Percentiles rank a stretch among this genome's conserved stretches.
phyloP scores from a whole-genome alignment of 2,329 filamentous ascomycete species.

The Chaetothyriales sp. region DNA sequence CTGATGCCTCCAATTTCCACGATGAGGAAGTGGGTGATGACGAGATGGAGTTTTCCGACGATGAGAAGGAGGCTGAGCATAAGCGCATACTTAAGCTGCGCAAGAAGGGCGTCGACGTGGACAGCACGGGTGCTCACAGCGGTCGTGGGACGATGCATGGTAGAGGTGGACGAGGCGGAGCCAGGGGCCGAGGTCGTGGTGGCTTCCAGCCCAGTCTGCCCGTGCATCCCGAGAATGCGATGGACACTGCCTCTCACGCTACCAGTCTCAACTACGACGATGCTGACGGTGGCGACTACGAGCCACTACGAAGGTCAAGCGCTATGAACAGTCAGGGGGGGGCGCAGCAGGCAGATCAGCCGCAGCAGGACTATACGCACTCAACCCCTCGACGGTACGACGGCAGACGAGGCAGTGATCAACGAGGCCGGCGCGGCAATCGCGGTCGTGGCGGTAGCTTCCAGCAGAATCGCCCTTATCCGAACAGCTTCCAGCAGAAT shows the following conservation, averaged over 20 bases:
- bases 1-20: constrained; percentile 86
- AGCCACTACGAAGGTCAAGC: neutral
- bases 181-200: constrained; percentile 3
- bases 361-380: neutral
- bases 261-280: neutral
- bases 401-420: constrained; percentile 1
- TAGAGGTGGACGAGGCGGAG: constrained; percentile 8
- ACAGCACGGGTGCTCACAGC: constrained; percentile 23
- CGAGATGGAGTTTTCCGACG: constrained; percentile 90
- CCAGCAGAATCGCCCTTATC: neutral
- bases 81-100: constrained; percentile 58
- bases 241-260: too few relatives aligned
- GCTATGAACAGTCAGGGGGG: neutral
- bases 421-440: constrained; percentile 2
- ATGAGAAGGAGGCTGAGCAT: constrained; percentile 80
- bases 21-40: constrained; percentile 81
- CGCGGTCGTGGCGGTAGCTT: constrained; percentile 2
- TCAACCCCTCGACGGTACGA: constrained; percentile 6
- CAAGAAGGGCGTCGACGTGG: constrained; percentile 41
- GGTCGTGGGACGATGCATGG: constrained; percentile 21
- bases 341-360: too few relatives aligned
- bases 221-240: neutral
- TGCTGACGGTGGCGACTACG: constrained; percentile 9
- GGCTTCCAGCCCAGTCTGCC: neutral
- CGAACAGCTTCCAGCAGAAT: constrained; percentile 15